phyloP scores from a whole-genome alignment of 768 basidiomycete genomes.

The Tephrocybe sp. region DNA sequence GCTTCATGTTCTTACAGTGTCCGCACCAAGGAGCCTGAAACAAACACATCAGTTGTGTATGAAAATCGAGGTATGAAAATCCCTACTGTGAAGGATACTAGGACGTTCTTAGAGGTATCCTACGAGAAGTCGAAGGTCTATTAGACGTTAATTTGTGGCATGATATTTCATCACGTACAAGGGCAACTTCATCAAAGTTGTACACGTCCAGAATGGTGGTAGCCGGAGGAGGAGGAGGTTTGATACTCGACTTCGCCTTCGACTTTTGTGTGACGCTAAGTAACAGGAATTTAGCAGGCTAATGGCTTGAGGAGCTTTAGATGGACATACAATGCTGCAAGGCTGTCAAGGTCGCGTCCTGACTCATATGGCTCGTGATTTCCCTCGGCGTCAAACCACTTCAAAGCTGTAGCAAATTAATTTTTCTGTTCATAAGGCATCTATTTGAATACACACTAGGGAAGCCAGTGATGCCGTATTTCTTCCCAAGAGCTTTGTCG shows the following conservation, averaged over 20 bases:
- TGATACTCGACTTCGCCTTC: slow-evolving; percentile 85
- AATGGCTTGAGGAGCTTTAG: slow-evolving; percentile 1
- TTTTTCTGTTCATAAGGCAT: neutral
- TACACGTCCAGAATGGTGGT: slow-evolving; percentile 64
- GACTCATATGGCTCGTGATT: slow-evolving; percentile 68
- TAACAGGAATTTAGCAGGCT: neutral
- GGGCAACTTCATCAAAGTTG: slow-evolving; percentile 75
- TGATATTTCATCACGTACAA: slow-evolving; percentile 39
- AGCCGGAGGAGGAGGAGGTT: slow-evolving; percentile 76
- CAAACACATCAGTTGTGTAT: slow-evolving; percentile 5
- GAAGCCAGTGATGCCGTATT: slow-evolving; percentile 81
- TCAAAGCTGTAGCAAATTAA: slow-evolving; percentile 60
- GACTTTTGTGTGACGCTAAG: slow-evolving; percentile 71
- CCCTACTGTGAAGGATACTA: slow-evolving; percentile 79
- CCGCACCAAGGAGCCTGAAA: slow-evolving; percentile 80
- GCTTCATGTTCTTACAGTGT: slow-evolving; percentile 93
- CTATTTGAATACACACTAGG: slow-evolving; percentile 62
- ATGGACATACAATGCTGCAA: slow-evolving; percentile 70
- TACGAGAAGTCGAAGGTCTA: slow-evolving; percentile 22
- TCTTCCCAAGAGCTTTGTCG: slow-evolving; percentile 73
- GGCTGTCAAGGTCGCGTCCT: slow-evolving; percentile 77
- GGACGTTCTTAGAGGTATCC: slow-evolving; percentile 75
- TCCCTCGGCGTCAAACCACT: slow-evolving; percentile 84
- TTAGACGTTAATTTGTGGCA: neutral
- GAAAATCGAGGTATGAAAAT: neutral